A percentile compares a stretch with the other conserved stretches of the same genome.
Conservation (phyloP, 2,329 filamentous ascomycete genomes). For the Aspergillus spinulosporus region DNA sequence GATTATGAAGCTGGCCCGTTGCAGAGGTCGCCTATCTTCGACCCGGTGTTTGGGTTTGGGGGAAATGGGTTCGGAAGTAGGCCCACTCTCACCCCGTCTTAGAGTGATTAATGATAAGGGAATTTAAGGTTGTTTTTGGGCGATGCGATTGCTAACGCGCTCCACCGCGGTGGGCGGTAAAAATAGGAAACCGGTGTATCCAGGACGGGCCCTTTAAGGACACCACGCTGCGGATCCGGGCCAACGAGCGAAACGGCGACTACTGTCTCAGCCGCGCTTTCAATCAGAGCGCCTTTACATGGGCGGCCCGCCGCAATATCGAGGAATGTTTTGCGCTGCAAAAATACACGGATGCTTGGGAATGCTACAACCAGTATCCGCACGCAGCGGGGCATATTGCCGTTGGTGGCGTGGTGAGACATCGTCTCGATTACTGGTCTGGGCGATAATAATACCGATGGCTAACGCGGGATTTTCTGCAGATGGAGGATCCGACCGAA, state of each 20-base stretch:
- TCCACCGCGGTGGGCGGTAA: background rate
- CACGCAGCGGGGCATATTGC: conserved; percentile 8
- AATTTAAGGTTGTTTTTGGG: background rate
- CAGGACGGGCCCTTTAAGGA: conserved; percentile 3
- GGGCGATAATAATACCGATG: background rate
- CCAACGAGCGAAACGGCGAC: background rate
- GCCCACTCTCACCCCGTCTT: background rate
- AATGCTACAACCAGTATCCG: conserved; percentile 9
- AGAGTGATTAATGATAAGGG: background rate
- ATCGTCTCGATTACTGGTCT: background rate
- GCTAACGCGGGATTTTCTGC: background rate
- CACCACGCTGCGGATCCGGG: background rate
- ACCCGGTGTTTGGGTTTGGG: conserved; percentile 10
- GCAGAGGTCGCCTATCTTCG: background rate
- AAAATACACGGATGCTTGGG: conserved; percentile 6
- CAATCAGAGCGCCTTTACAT: conserved; percentile 1
- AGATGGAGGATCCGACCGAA: conserved; percentile 3
- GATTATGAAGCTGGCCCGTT: conserved; percentile 9
- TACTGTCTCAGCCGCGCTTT: conserved; percentile 8
- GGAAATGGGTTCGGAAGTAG: conserved; percentile 4
- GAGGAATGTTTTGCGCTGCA: background rate
- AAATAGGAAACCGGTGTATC: background rate
- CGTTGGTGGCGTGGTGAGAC: conserved; percentile 9
- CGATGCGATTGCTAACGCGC: background rate
- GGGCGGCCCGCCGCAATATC: conserved; percentile 3